phyloP scores from a whole-genome alignment of 2,329 filamentous ascomycete species.

The Aotearoamyces nothofagi region DNA sequence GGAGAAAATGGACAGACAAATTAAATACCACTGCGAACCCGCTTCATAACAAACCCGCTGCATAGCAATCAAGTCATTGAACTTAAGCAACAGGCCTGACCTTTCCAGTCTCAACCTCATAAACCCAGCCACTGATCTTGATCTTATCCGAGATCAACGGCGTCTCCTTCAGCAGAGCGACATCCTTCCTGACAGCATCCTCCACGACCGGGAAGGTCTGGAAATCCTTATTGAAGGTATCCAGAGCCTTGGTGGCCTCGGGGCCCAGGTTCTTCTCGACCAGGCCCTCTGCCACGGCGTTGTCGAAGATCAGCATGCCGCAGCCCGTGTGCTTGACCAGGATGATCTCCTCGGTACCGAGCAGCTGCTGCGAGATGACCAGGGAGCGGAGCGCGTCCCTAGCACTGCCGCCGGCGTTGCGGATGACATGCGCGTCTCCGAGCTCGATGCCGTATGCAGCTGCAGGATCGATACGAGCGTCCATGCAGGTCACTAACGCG shows the following conservation, averaged over 20 bases:
- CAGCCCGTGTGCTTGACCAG: conserved; percentile 38
- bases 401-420: conserved; percentile 55
- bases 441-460: conserved; percentile 54
- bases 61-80: too few species aligned
- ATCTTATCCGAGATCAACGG: conserved; percentile 44
- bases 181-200: conserved; percentile 48
- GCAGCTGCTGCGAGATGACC: conserved; percentile 64
- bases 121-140: conserved; percentile 57
- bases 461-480: conserved; percentile 56
- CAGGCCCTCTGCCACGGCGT: conserved; percentile 35
- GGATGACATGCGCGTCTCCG: conserved; percentile 66
- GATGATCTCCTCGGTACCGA: conserved; percentile 62
- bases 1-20: too few species aligned
- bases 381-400: conserved; percentile 59
- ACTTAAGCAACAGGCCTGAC: conserved; percentile 33
- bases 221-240: conserved; percentile 11
- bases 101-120: conserved; percentile 62
- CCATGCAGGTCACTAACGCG: conserved; percentile 64
- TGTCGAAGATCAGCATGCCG: conserved; percentile 56
- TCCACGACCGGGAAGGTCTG: conserved; percentile 42
- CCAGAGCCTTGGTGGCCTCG: conserved; percentile 24
- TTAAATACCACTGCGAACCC: too few species aligned
- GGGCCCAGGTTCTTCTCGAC: conserved; percentile 41
- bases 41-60: too few species aligned
- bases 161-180: conserved; percentile 42